Evolutionary conservation across 2,329 filamentous ascomycete genomes (phyloP).

Genomic region (Fusarium lyarnte): DNA sequence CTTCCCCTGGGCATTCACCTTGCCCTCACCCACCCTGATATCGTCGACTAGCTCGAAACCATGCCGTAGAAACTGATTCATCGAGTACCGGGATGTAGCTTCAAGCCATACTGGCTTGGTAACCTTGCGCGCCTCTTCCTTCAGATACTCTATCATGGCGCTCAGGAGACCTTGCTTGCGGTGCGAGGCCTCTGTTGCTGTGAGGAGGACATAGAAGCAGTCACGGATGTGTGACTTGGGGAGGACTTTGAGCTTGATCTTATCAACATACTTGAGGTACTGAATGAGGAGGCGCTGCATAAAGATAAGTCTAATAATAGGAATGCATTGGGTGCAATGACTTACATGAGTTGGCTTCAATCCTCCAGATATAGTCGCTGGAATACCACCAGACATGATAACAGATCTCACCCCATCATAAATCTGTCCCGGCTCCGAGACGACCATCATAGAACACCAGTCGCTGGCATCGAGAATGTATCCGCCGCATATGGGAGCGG

Average conservation of each 20-base stretch:
- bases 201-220: not conserved
- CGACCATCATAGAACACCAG: constrained; percentile 19
- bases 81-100: not conserved
- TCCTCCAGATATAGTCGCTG: constrained; percentile 12
- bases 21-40: constrained; percentile 11
- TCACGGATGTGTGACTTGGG: not conserved
- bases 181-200: not conserved
- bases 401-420: constrained; percentile 1
- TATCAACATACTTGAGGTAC: not conserved
- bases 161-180: not conserved
- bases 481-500: not conserved
- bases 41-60: constrained; percentile 18
- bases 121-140: not conserved
- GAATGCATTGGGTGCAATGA: not conserved
- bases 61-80: constrained; percentile 5
- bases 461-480: constrained; percentile 7
- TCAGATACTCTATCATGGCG: not conserved
- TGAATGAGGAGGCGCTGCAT: not conserved
- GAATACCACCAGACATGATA: constrained; percentile 1
- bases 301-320: not conserved
- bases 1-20: constrained; percentile 3
- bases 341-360: constrained; percentile 3
- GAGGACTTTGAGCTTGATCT: not conserved
- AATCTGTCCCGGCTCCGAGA: constrained; percentile 17
- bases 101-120: not conserved